Percentiles rank a stretch among this genome's conserved stretches.
Conservation (phyloP, 257 asterid species). For the Rubia yunnanensis region DNA sequence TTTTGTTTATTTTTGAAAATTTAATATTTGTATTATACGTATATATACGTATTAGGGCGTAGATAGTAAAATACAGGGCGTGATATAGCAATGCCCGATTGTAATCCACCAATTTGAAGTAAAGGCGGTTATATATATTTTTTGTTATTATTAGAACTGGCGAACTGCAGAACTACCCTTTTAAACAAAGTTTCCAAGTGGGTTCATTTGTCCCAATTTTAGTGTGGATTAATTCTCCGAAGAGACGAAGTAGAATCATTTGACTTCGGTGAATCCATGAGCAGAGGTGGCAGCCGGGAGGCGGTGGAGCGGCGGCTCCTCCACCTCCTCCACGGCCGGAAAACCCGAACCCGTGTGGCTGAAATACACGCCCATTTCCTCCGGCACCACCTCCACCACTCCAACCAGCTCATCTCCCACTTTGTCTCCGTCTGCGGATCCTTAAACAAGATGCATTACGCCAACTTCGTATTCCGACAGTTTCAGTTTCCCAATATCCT, state of each 20-base stretch:
- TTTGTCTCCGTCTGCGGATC: conserved; percentile 35
- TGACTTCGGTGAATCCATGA: not conserved
- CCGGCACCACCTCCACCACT: conserved; percentile 36
- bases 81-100: too few species aligned
- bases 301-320: conserved; percentile 35
- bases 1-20: too few species aligned
- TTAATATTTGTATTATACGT: too few species aligned
- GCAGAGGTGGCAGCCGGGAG: conserved; percentile 18
- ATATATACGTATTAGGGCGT: too few species aligned
- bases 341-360: conserved; percentile 28
- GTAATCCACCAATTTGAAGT: too few species aligned
- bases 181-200: not conserved
- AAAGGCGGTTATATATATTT: too few species aligned
- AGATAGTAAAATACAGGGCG: too few species aligned
- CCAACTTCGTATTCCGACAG: conserved; percentile 25
- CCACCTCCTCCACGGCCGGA: conserved; percentile 38
- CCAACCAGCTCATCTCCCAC: conserved; percentile 38
- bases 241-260: not conserved
- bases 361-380: conserved; percentile 35
- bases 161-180: too few species aligned
- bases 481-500: conserved; percentile 27
- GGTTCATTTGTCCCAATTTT: not conserved
- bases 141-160: too few species aligned
- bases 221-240: not conserved
- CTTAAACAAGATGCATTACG: conserved; percentile 26